Evolutionary conservation across 2,329 filamentous ascomycete genomes (phyloP), one percentile per base, ranked within the genome.

Genomic region (Alternaria sp.): DNA sequence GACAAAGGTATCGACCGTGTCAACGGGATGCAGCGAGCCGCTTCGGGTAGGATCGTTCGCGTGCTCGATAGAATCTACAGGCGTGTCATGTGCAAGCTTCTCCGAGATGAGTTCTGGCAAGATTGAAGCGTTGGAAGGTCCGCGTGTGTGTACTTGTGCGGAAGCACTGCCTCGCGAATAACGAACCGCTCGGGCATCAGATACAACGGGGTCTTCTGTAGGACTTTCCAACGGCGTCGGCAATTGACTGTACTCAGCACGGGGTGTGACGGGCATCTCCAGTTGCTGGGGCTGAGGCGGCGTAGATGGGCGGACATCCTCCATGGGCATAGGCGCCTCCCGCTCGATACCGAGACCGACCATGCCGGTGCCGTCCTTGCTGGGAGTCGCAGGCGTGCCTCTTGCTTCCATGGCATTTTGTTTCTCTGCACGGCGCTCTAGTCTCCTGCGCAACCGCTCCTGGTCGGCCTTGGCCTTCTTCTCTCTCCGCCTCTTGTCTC

Each of bases 401-500:
- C 66, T 90, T 86, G 36, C 84, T 84, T 72, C 87, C 83, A 67
- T 89, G 86, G 52, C 85, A 59, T 83, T 83, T 64, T 87, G 83
- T 40, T 86, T 83, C 72, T 94, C 91, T 56, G 89, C 89, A 66
- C 88, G 85, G 55, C 88, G 85, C 44, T 89, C 86, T 23, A 96
- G 81, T 61, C 87, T 88, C 57, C 86, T 86, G 68, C 91, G 88
- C 23, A 90, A 81, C 67, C 86, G 88, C 65, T 93, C 89, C 66
- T 89, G 87, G 21, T 95, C 90, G 40, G 85, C 85, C 61, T 87
- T 84, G 57, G 86, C 87, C 80, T 92, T 94, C 76, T 89, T 89
- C 69, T 97, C 92, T 67, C 87, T 89, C 61, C 96, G 87, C 72
- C 94, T 88, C 68, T 90, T 86, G 74, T 99, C 96, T 63, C 96